Conservation (phyloP, 1,284 basidiomycete species). For the Tilletia indica region DNA sequence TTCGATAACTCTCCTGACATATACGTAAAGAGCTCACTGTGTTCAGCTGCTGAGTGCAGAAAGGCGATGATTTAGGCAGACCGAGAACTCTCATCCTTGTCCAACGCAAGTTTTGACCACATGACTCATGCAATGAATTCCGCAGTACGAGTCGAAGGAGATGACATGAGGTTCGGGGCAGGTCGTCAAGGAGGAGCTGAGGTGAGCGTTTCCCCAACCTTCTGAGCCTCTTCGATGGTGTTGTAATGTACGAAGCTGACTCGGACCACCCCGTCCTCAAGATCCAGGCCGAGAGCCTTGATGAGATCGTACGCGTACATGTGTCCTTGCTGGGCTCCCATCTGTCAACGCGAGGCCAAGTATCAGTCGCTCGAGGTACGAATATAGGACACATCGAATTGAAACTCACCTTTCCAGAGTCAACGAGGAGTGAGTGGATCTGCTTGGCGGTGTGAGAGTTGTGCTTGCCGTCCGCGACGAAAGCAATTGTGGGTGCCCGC, state of each 20-base stretch:
- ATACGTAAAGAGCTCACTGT: too few species aligned
- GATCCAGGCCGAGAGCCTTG: slow-evolving; percentile 56
- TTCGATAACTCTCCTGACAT: too few species aligned
- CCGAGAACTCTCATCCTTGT: too few species aligned
- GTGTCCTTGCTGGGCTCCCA: slow-evolving; percentile 74
- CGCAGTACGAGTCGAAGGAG: too few species aligned
- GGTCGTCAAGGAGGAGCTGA: too few species aligned
- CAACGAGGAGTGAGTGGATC: slow-evolving; percentile 61
- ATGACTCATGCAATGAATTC: too few species aligned
- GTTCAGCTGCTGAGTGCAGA: too few species aligned
- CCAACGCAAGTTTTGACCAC: too few species aligned
- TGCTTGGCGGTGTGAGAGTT: slow-evolving; percentile 48
- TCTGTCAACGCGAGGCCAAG: slow-evolving; percentile 58
- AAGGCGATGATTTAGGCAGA: too few species aligned
- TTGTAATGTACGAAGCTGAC: slow-evolving; percentile 80
- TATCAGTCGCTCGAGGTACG: not conserved
- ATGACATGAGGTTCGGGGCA: too few species aligned
- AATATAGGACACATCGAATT: not conserved
- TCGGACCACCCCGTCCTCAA: slow-evolving; percentile 67
- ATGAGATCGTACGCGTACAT: slow-evolving; percentile 74
- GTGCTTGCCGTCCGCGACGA: slow-evolving; percentile 59
- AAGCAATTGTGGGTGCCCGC: slow-evolving; percentile 70
- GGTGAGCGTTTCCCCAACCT: too few species aligned
- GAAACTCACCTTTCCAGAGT: slow-evolving; percentile 64
- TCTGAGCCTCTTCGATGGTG: slow-evolving; percentile 66